Percentiles rank a stretch among this genome's conserved stretches.
These are phyloP conservation scores for Byssoonygena ceratinophila DNA, from an alignment of 2,329 filamentous ascomycete species.

Conservation along the genomic window DNA sequence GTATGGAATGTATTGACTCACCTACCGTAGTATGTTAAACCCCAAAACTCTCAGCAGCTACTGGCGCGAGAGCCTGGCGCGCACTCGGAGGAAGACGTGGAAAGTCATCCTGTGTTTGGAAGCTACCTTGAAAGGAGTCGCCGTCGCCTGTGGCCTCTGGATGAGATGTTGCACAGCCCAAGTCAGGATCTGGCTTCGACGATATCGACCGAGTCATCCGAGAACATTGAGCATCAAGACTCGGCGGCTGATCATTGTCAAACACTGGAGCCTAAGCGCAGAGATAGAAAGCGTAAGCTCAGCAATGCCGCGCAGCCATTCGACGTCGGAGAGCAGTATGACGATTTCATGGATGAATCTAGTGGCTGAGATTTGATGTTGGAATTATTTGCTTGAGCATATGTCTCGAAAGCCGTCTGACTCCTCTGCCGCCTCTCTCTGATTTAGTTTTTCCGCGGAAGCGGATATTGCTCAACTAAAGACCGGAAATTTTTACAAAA, in stretches of 20 bases:
- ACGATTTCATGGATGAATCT: background rate
- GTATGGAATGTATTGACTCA: background rate
- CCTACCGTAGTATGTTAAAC: conserved; percentile 12
- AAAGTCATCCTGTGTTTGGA: conserved; percentile 4
- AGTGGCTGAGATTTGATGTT: background rate
- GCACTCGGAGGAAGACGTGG: background rate
- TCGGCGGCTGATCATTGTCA: background rate
- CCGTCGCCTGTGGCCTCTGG: conserved; percentile 5
- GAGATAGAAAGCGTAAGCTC: conserved; percentile 24
- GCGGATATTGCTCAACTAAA: no score
- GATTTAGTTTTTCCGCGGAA: no score
- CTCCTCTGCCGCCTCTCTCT: background rate
- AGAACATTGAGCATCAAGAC: background rate
- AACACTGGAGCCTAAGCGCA: background rate
- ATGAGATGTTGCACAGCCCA: background rate
- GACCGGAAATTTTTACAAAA: no score
- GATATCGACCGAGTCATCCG: background rate
- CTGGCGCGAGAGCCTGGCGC: background rate
- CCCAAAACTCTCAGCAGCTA: background rate
- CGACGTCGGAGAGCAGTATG: conserved; percentile 20
- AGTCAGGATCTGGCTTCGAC: background rate
- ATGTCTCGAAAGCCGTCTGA: no score
- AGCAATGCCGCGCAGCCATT: conserved; percentile 26
- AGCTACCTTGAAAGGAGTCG: conserved; percentile 5
- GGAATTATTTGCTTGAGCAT: no score